Conservation (phyloP, 2,329 filamentous ascomycete species). For the Dendrostoma leiphaemia region DNA sequence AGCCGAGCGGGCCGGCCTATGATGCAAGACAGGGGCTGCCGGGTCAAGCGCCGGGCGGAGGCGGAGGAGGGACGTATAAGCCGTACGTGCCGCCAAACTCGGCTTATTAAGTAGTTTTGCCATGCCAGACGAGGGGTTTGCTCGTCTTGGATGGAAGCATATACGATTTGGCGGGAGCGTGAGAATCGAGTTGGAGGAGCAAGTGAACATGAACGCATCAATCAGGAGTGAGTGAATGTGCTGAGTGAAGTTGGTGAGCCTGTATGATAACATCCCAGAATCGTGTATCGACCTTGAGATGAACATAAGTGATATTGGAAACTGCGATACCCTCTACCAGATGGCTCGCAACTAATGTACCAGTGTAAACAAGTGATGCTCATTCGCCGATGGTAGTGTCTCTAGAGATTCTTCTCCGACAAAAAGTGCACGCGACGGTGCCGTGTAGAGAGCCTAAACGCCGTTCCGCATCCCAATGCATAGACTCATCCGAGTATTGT, state of each 20-base stretch:
- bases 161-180: background rate
- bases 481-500: no score
- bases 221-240: background rate
- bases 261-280: background rate
- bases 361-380: no score
- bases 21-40: slow-evolving; percentile 51
- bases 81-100: slow-evolving; percentile 52
- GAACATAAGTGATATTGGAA: background rate
- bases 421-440: background rate
- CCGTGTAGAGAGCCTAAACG: no score
- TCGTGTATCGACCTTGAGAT: no score
- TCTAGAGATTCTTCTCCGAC: no score
- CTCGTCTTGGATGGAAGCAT: background rate
- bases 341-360: background rate
- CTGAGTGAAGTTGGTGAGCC: background rate
- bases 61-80: slow-evolving; percentile 49
- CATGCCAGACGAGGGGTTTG: background rate
- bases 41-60: slow-evolving; percentile 35
- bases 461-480: no score
- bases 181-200: background rate
- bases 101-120: slow-evolving; percentile 10
- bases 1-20: slow-evolving; percentile 43
- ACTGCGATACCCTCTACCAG: background rate
- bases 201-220: no score
- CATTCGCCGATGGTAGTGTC: no score